phyloP scores from a whole-genome alignment of 768 basidiomycete species.

The Obba rivulosa region DNA sequence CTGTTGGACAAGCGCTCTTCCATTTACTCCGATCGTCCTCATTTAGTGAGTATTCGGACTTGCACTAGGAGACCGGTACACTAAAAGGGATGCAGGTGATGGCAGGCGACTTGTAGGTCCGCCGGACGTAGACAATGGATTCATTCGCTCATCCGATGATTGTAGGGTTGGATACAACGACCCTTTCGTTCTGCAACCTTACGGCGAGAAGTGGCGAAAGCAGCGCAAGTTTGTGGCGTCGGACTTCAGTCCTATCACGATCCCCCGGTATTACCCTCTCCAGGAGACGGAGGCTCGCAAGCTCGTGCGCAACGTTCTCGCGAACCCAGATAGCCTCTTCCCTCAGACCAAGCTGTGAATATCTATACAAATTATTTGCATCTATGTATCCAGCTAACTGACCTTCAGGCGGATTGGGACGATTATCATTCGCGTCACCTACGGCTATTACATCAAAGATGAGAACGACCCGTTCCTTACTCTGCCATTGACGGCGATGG shows the following conservation, averaged over 20 bases:
- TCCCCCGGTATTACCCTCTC: background rate
- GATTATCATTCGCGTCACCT: conserved; percentile 2
- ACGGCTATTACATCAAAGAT: background rate
- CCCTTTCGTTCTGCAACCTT: background rate
- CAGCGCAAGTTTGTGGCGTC: conserved; percentile 1
- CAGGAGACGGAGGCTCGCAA: background rate
- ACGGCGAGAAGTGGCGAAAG: background rate
- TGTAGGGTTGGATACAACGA: background rate
- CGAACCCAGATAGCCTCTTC: too few relatives aligned
- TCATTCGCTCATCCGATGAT: background rate
- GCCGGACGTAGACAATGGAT: background rate
- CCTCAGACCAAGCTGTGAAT: too few relatives aligned
- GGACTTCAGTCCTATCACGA: background rate
- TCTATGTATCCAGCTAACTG: background rate
- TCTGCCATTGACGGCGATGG: background rate
- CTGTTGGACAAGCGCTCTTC: conserved; percentile 36
- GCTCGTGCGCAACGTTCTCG: background rate
- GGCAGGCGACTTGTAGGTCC: conserved; percentile 1
- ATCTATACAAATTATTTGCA: background rate
- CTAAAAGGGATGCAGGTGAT: background rate
- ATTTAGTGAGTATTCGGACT: too few relatives aligned
- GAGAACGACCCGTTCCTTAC: conserved; percentile 1
- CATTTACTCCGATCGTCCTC: conserved; percentile 35
- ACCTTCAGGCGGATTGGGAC: background rate
- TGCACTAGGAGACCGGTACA: too few relatives aligned